Evolutionary conservation across 2,329 filamentous ascomycete species (phyloP), one percentile per base, ranked within the genome.

Genomic region (Colletotrichum scovillei): DNA sequence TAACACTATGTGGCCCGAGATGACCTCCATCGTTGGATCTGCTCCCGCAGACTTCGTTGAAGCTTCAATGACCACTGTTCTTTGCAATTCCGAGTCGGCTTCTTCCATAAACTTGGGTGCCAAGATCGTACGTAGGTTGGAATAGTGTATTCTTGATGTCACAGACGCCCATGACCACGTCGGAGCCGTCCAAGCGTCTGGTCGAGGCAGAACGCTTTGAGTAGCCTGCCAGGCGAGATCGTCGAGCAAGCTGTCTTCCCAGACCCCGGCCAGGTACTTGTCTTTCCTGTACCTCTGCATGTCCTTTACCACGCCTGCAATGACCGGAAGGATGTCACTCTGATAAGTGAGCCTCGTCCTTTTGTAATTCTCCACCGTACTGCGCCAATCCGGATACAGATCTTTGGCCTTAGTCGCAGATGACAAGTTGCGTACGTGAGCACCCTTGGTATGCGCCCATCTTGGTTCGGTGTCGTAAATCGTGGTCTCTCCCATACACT

Each of bases 311-410:
- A 76, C 63, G 11, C 74, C 75, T 11, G 75, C 73, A 32, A 76
- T 63, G 6, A 74, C 75, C 16, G 74, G 75, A 24, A 76, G 74
- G 11, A 73, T 58, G 52, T 76, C 74, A 12, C 26, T 67, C 30
- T 73, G 67, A n/a, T 63, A 75, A 0, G 75, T 74, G 9, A 76
- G 65, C 26, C 46, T 42, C n/a, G 73, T 67, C 5, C 28, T 46
- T 2, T 67, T 69, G 65, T 76, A 76, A 5, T 73, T 56, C 28
- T 52, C 14, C 8, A 64, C 26, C 16, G 62, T 30, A 28, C 49
- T 38, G 8, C 28, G 53, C 24, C 56, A 59, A 32, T 38, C 56
- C 4, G 19, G 19, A 9, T 59, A 24, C 19, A 59, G 11, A 7
- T 38, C 63, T 14, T 12, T 22, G 12, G 19, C 32, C 19, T 32